phyloP scores from a whole-genome alignment of 345 rosid genomes.

The Noccaea caerulescens region DNA sequence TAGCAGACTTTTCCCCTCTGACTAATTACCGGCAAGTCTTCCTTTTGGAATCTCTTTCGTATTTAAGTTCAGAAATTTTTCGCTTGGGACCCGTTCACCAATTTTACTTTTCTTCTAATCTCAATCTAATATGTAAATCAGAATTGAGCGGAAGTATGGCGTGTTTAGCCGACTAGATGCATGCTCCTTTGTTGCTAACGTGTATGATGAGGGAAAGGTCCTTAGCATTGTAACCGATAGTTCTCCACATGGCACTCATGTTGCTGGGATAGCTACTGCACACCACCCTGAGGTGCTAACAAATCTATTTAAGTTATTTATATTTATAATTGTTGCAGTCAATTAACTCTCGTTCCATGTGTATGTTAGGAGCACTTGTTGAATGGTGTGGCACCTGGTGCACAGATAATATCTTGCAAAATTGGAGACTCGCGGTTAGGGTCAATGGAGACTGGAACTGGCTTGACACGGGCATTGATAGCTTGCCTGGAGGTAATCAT shows the following conservation, averaged over 20 bases:
- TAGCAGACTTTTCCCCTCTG: constrained; percentile 74
- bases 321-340: constrained; percentile 24
- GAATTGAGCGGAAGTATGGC: constrained; percentile 84
- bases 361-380: constrained; percentile 75
- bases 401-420: constrained; percentile 95
- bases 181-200: constrained; percentile 81
- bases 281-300: constrained; percentile 79
- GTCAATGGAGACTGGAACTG: constrained; percentile 99
- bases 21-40: constrained; percentile 75
- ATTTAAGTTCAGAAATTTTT: background rate
- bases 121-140: constrained; percentile 45
- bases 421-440: constrained; percentile 95
- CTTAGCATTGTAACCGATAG: constrained; percentile 92
- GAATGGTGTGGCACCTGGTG: constrained; percentile 98
- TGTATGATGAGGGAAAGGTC: constrained; percentile 80
- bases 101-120: background rate
- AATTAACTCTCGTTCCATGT: constrained; percentile 31
- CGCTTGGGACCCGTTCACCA: constrained; percentile 2
- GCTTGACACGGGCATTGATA: constrained; percentile 84
- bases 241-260: constrained; percentile 99
- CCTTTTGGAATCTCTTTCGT: constrained; percentile 13
- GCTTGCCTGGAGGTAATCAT: constrained; percentile 84
- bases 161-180: constrained; percentile 96
- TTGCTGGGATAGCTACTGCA: constrained; percentile 96
- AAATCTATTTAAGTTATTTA: constrained; percentile 21